phyloP scores from a whole-genome alignment of 2,329 filamentous ascomycete species.

The Colletotrichum tamarilloi region DNA sequence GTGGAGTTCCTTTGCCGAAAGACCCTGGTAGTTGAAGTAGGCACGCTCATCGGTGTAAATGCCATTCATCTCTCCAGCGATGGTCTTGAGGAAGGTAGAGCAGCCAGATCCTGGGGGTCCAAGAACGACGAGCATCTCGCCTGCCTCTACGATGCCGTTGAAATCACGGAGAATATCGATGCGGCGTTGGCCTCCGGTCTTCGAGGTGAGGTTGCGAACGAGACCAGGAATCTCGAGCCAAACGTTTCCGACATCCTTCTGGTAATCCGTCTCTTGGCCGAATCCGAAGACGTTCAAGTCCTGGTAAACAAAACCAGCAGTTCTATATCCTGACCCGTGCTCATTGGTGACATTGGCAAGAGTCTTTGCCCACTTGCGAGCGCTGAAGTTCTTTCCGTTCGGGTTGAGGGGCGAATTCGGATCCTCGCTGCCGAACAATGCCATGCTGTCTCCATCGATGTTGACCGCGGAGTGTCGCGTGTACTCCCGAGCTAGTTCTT shows the following conservation, averaged over 20 bases:
- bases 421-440: constrained; percentile 45
- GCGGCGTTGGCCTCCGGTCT: constrained; percentile 40
- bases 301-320: constrained; percentile 50
- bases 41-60: constrained; percentile 50
- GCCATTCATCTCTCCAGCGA: constrained; percentile 73
- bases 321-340: constrained; percentile 42
- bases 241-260: constrained; percentile 55
- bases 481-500: constrained; percentile 39
- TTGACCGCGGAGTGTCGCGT: constrained; percentile 36
- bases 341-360: constrained; percentile 40
- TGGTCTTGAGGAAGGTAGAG: constrained; percentile 75
- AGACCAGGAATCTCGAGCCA: constrained; percentile 42
- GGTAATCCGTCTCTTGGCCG: constrained; percentile 53
- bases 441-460: constrained; percentile 39
- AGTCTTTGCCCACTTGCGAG: constrained; percentile 51
- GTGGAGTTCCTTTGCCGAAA: constrained; percentile 29
- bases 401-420: constrained; percentile 60
- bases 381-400: constrained; percentile 59
- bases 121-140: constrained; percentile 68
- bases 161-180: constrained; percentile 63
- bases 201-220: constrained; percentile 45
- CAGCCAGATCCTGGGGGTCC: constrained; percentile 68
- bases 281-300: constrained; percentile 56
- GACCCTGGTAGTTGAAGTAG: constrained; percentile 35
- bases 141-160: constrained; percentile 62